Base-by-base conservation (phyloP, 2,329 filamentous ascomycete genomes). In the Clonostachys rhizophaga region DNA sequence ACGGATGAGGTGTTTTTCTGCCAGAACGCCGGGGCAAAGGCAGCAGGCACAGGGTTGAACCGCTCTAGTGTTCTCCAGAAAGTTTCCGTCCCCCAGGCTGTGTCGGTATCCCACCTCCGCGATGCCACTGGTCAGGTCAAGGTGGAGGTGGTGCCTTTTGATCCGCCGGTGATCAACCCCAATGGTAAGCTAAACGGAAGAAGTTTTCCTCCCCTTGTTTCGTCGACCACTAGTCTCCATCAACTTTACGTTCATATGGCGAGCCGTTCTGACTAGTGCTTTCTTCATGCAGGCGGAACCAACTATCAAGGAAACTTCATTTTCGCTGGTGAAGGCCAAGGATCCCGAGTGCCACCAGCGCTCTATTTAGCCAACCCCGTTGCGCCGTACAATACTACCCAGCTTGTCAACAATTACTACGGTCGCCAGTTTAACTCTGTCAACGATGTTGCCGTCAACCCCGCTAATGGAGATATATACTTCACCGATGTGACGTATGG, bases 401-500 rank as follows among this genome's bases (percentile, higher is more conserved):
- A 73, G 0, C 62, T 86, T 12, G 48, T 85, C 14, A 80, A 80
- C 53, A 81, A 78, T 58, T 86, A 69, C 57, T 79, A 79, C 44
- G 79, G 81, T 16, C 72, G 79, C 4, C 69, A 75, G 39, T 84
- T 84, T 62, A 81, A 74, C 57, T 83, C 79, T 0, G 61, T 83
- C 11, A 84, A 84, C 52, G 81, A 85, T 50, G 68, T 79, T 0
- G 68, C 71, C 2, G 57, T 80, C 47, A 72, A 83, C 52, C 70
- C 79, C 33, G 58, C 61, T 11, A 81, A 75, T 48, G 70, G 71
- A n/a, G 72, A 79, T 24, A 64, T 85, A n/a, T 86, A 82, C 66
- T 84, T 86, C 54, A 85, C 81, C 2, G 81, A 86, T 49, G 75
- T 78, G 0, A 68, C 74, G 8, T 85, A 85, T 52, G 82, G 79